These are phyloP conservation scores for Phanerodontia chrysosporium DNA, from an alignment of 768 basidiomycete species.

Conservation along the genomic window DNA sequence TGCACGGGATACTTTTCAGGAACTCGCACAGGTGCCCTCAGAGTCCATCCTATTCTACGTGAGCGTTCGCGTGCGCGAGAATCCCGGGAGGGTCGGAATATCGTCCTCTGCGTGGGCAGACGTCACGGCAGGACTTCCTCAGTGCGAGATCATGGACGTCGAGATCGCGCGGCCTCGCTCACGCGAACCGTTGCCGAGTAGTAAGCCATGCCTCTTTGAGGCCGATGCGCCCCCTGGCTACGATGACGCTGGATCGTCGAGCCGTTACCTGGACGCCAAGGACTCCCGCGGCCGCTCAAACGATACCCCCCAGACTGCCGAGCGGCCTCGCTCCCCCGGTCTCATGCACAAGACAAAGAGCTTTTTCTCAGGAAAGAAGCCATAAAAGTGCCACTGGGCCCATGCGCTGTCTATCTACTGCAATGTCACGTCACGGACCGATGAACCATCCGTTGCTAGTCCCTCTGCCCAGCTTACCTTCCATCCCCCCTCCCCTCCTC, in stretches of 20 bases:
- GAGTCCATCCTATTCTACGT: constrained; percentile 21
- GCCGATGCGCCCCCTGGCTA: constrained; percentile 13
- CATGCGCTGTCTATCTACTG: no score
- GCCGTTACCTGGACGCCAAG: neutral
- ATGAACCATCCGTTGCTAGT: no score
- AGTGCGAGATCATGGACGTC: constrained; percentile 27
- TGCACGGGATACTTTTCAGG: constrained; percentile 18
- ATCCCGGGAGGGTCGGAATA: constrained; percentile 19
- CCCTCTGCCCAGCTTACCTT: no score
- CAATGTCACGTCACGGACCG: no score
- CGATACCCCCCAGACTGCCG: neutral
- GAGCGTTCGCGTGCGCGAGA: constrained; percentile 14
- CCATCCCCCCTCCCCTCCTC: no score
- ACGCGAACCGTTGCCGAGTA: constrained; percentile 1
- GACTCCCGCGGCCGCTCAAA: neutral
- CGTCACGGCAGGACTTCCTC: constrained; percentile 17
- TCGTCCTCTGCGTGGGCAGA: constrained; percentile 22
- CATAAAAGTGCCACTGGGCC: neutral
- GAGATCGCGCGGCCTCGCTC: constrained; percentile 8
- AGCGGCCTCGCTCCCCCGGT: neutral
- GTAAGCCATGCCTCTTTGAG: neutral
- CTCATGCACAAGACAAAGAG: neutral
- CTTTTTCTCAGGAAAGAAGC: neutral
- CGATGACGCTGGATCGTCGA: neutral
- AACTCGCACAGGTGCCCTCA: constrained; percentile 15